phyloP scores from a whole-genome alignment of 148 eudicot genomes.

The Silene latifolia region DNA sequence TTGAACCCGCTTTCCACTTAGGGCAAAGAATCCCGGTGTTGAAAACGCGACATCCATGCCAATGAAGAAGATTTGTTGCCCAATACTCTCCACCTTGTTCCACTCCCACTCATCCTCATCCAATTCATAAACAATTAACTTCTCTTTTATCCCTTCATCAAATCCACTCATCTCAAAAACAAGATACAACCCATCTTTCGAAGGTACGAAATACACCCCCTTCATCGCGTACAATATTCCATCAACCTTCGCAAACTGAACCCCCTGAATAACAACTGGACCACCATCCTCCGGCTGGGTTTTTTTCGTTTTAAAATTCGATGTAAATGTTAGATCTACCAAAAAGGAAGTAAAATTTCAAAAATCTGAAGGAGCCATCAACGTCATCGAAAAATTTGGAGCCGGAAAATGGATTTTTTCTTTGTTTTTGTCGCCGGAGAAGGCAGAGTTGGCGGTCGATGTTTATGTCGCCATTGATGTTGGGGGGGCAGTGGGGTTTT shows the following conservation, averaged over 20 bases:
- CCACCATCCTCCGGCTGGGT: no score
- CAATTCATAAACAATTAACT: neutral
- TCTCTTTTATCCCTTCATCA: neutral
- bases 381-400: no score
- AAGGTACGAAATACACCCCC: neutral
- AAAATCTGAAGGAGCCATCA: no score
- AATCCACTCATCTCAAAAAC: neutral
- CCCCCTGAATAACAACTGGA: neutral
- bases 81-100: neutral
- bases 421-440: no score
- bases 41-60: neutral
- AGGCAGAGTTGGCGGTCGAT: no score
- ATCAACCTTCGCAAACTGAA: neutral
- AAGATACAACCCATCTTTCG: neutral
- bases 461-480: no score
- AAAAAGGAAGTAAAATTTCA: no score
- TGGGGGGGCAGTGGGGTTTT: no score
- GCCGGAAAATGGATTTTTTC: no score
- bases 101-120: neutral
- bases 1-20: slow-evolving; percentile 9
- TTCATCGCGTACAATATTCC: neutral
- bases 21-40: neutral
- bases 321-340: no score
- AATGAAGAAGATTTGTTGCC: neutral
- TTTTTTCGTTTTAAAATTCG: no score